Conservation (phyloP, 2,329 filamentous ascomycete species). For the Pseudogymnoascus sp. region DNA sequence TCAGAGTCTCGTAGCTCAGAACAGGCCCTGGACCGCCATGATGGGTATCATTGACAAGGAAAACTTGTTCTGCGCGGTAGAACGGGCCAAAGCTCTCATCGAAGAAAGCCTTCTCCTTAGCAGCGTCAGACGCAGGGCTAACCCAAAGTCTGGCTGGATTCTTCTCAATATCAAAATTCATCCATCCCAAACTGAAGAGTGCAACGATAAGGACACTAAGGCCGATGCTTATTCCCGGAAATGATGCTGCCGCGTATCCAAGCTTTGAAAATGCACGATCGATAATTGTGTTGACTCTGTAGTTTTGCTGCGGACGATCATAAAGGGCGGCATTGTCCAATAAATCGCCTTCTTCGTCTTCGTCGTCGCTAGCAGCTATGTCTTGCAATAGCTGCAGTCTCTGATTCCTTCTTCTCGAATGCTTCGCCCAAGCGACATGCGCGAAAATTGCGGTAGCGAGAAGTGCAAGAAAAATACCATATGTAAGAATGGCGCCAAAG, state of each 20-base stretch:
- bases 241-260: slow-evolving; percentile 72
- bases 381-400: slow-evolving; percentile 83
- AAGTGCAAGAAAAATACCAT: slow-evolving; percentile 65
- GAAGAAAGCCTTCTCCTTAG: slow-evolving; percentile 89
- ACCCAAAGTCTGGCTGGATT: slow-evolving; percentile 94
- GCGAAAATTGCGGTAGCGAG: slow-evolving; percentile 61
- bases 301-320: slow-evolving; percentile 71
- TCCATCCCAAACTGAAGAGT: slow-evolving; percentile 78
- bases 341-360: slow-evolving; percentile 76
- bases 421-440: slow-evolving; percentile 68
- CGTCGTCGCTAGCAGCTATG: slow-evolving; percentile 75
- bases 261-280: slow-evolving; percentile 74
- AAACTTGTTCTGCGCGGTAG: slow-evolving; percentile 87
- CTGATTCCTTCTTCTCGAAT: slow-evolving; percentile 69
- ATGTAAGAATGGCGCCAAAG: slow-evolving; percentile 83
- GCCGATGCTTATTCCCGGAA: slow-evolving; percentile 75
- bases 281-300: slow-evolving; percentile 75
- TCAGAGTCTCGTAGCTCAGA: slow-evolving; percentile 77
- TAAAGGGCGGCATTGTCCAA: slow-evolving; percentile 69
- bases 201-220: slow-evolving; percentile 67
- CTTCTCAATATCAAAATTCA: slow-evolving; percentile 80
- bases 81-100: slow-evolving; percentile 92
- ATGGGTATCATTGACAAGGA: slow-evolving; percentile 81
- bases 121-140: slow-evolving; percentile 84
- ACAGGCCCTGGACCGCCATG: slow-evolving; percentile 63